Percentiles rank a stretch among this genome's conserved stretches.
phyloP scores from a whole-genome alignment of 768 basidiomycete species.

The Lactarius akahatsu region DNA sequence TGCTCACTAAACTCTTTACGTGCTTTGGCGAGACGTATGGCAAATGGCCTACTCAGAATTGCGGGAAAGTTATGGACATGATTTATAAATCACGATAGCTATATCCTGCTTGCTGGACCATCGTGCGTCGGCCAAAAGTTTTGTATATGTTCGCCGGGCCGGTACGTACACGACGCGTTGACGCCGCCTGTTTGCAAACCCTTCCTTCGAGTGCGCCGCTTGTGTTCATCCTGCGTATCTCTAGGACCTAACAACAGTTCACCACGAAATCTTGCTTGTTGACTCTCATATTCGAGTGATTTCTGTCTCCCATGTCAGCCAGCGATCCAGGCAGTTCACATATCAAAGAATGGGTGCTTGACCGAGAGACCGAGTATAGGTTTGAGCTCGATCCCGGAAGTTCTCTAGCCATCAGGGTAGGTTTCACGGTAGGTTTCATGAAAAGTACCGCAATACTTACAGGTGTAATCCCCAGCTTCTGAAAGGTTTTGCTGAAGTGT shows the following conservation, averaged over 20 bases:
- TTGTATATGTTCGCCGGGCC: background rate
- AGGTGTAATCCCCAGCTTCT: conserved; percentile 49
- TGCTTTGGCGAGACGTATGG: too few relatives aligned
- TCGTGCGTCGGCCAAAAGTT: too few relatives aligned
- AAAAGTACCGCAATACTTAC: background rate
- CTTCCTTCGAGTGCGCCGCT: conserved; percentile 8
- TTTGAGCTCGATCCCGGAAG: conserved; percentile 84
- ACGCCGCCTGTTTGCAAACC: background rate
- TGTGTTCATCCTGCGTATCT: conserved; percentile 6
- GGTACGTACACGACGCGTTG: background rate
- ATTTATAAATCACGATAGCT: too few relatives aligned
- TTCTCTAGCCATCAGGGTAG: conserved; percentile 76
- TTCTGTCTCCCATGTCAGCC: conserved; percentile 6
- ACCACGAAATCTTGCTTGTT: conserved; percentile 4
- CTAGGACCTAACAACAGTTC: conserved; percentile 11
- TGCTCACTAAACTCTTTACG: too few relatives aligned
- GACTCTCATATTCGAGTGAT: conserved; percentile 15
- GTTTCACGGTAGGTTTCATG: conserved; percentile 31
- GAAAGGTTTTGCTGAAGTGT: conserved; percentile 82
- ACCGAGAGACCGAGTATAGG: conserved; percentile 81
- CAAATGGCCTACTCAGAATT: too few relatives aligned
- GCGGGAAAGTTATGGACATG: too few relatives aligned
- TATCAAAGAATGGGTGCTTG: conserved; percentile 63
- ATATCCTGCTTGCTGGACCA: too few relatives aligned
- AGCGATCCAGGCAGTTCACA: background rate